Evolutionary conservation across 306 rosid species (phyloP).

Genomic region (Begonia peltatifolia): DNA sequence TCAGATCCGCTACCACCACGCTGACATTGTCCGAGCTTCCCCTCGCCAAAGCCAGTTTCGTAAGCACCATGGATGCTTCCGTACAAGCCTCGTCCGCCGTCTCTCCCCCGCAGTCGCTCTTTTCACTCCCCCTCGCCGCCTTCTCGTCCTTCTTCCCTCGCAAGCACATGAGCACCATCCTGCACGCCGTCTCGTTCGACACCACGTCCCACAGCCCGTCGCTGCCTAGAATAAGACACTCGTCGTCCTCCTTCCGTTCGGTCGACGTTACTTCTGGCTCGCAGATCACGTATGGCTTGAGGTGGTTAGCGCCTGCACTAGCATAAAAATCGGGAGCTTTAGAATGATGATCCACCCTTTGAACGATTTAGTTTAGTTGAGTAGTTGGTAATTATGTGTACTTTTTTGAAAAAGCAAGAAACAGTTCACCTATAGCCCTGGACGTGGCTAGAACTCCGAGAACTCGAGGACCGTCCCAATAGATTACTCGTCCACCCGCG

Average conservation of each 20-base stretch:
- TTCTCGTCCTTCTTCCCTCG: slow-evolving; percentile 15
- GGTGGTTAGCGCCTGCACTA: slow-evolving; percentile 37
- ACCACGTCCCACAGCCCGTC: slow-evolving; percentile 67
- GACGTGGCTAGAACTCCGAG: slow-evolving; percentile 64
- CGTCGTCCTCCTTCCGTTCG: slow-evolving; percentile 46
- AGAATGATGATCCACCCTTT: background rate
- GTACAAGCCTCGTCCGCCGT: background rate
- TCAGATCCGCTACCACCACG: background rate
- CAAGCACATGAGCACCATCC: slow-evolving; percentile 48
- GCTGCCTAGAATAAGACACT: slow-evolving; percentile 39
- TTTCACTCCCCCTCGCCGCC: slow-evolving; percentile 2
- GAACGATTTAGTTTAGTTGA: background rate
- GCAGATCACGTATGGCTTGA: slow-evolving; percentile 52
- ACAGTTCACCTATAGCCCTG: slow-evolving; percentile 44
- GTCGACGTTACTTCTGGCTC: slow-evolving; percentile 48
- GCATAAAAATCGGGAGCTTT: background rate
- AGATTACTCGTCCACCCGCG: slow-evolving; percentile 55
- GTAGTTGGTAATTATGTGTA: background rate
- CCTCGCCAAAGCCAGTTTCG: background rate
- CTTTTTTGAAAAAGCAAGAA: too few relatives aligned
- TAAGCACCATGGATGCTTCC: background rate
- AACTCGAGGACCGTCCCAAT: slow-evolving; percentile 56
- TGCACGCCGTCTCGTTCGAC: slow-evolving; percentile 47
- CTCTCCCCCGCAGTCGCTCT: background rate
- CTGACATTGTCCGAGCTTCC: background rate